Conservation (phyloP, 306 rosid species). For the Corylus avellana region DNA sequence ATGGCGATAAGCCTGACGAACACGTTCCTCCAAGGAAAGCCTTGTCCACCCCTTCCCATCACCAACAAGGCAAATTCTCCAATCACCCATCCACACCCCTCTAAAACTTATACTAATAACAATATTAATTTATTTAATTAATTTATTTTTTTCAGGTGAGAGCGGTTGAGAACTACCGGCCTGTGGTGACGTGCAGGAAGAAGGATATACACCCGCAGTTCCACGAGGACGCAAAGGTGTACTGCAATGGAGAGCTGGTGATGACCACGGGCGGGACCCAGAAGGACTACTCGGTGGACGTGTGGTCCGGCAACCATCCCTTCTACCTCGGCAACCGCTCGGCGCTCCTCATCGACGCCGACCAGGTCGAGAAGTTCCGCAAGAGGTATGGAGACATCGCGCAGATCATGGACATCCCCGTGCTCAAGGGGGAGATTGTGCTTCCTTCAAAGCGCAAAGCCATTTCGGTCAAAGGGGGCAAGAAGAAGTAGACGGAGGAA, state of each 20-base stretch:
- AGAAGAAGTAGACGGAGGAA: slow-evolving; percentile 58
- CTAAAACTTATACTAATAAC: too few species aligned
- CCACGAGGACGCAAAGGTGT: slow-evolving; percentile 75
- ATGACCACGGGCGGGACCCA: slow-evolving; percentile 92
- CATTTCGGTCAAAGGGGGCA: slow-evolving; percentile 55
- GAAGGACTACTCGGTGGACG: slow-evolving; percentile 89
- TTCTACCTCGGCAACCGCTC: slow-evolving; percentile 88
- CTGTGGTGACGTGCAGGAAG: slow-evolving; percentile 71
- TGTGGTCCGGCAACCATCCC: slow-evolving; percentile 97
- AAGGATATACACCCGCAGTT: slow-evolving; percentile 84
- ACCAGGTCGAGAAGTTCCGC: slow-evolving; percentile 94
- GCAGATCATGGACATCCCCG: slow-evolving; percentile 77
- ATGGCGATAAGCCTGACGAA: slow-evolving; percentile 68
- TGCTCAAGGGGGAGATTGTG: slow-evolving; percentile 78
- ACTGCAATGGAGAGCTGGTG: slow-evolving; percentile 78
- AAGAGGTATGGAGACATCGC: slow-evolving; percentile 69
- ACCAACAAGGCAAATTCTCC: slow-evolving; percentile 40
- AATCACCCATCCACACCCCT: neutral
- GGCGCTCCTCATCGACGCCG: slow-evolving; percentile 51
- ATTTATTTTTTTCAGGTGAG: slow-evolving; percentile 27
- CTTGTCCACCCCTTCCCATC: slow-evolving; percentile 31
- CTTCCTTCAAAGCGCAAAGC: slow-evolving; percentile 70
- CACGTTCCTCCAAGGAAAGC: slow-evolving; percentile 48
- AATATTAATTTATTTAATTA: neutral
- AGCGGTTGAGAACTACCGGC: slow-evolving; percentile 22